Base-by-base conservation (phyloP, 1,139 yeast genomes). In the Yamadazyma pseudoaaseri region DNA sequence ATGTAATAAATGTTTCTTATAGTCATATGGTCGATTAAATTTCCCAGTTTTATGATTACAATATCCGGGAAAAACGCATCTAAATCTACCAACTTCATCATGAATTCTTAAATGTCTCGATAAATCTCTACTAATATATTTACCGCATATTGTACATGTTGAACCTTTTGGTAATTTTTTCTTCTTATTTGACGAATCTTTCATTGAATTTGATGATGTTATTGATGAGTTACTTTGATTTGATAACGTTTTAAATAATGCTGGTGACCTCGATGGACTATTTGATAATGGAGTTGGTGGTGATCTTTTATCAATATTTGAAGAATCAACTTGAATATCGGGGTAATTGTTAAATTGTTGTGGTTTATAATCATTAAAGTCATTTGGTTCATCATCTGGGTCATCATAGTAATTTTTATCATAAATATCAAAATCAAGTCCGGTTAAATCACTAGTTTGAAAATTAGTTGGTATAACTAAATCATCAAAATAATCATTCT, bases 1-100 rank as follows among this genome's bases (percentile, higher is more conserved):
- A 41, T 69, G 73, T 26, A 70, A 55, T 33, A 70, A 51, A 43
- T 70, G 76, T 37, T 70, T 70, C 41, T 70, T 70, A 55, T 65
- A 70, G 48, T 70, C 76, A 44, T 70, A 70, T 2, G 76, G 76
- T 27, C 76, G 55, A 45, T 70, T 70, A 42, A 70, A 70, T 39
- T 69, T 58, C 30, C 69, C 66, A 0, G 73, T 67, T 42, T 66
- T 65, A 44, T 70, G 76, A 40, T 56, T 65, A 48, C 76, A 70
- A 58, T 56, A 58, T 13, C 47, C 51, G 31, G 75, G 74, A 41
- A 62, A 70, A 16, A 68, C 69, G 45, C 76, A 70, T 46, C 63
- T 67, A 40, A 70, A 70, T 13, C 76, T 45, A 2, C 75, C 74
- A n/a, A 64, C 51, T 35, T 66, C 73, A 42, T 70, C 68, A 47